Percentiles rank a stretch among this genome's conserved stretches.
These are phyloP conservation scores for Rhizophora apiculata DNA, from an alignment of 345 rosid genomes.

Conservation along the genomic window DNA sequence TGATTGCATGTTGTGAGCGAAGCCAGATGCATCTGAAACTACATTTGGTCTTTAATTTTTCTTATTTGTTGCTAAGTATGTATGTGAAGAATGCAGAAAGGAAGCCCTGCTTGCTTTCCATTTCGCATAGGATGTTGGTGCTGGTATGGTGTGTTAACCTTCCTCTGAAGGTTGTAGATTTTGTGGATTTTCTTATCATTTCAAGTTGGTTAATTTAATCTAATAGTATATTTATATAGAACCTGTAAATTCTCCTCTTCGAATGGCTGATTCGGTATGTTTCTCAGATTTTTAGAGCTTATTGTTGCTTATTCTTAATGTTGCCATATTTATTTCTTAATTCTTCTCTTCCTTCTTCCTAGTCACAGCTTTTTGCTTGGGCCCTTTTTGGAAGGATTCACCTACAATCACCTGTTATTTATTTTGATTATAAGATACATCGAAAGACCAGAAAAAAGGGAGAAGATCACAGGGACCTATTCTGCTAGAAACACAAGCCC, in stretches of 20 bases:
- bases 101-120: slow-evolving; percentile 20
- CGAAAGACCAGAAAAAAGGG: no score
- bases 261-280: not conserved
- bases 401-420: no score
- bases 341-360: no score
- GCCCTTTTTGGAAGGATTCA: no score
- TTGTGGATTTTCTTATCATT: slow-evolving; percentile 35
- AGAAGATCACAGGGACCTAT: no score
- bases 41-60: slow-evolving; percentile 15
- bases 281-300: no score
- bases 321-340: no score
- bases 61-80: not conserved
- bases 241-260: slow-evolving; percentile 12
- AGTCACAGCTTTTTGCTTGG: no score
- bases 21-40: slow-evolving; percentile 7
- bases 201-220: slow-evolving; percentile 18
- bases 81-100: no score
- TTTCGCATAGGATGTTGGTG: slow-evolving; percentile 12
- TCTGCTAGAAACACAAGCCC: no score
- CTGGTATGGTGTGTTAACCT: slow-evolving; percentile 32
- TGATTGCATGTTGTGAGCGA: slow-evolving; percentile 67
- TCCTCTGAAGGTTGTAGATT: slow-evolving; percentile 47
- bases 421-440: no score
- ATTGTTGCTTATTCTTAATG: no score
- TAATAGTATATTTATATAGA: slow-evolving; percentile 24